phyloP scores from a whole-genome alignment of 495 filamentous ascomycete species.

The Trypethelium eluteriae region DNA sequence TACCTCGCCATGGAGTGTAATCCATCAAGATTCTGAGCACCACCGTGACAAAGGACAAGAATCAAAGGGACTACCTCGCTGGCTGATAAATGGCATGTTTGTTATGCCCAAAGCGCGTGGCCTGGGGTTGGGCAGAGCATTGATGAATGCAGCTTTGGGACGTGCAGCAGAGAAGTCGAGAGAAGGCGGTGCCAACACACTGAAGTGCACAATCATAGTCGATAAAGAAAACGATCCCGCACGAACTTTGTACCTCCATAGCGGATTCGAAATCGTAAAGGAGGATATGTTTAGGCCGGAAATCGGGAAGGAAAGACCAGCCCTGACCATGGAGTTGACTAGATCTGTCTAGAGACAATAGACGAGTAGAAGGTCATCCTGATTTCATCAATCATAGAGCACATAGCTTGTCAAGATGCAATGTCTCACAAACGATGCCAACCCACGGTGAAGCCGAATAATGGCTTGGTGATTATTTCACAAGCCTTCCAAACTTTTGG shows the following conservation, averaged over 20 bases:
- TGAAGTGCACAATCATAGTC: slow-evolving; percentile 29
- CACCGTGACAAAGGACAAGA: slow-evolving; percentile 7
- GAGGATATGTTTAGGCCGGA: slow-evolving; percentile 18
- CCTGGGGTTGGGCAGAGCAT: slow-evolving; percentile 37
- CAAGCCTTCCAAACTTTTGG: not conserved
- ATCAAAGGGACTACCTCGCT: slow-evolving; percentile 11
- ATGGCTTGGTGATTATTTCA: not conserved
- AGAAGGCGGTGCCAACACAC: slow-evolving; percentile 24
- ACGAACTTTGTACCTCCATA: slow-evolving; percentile 39
- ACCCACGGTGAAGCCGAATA: not conserved
- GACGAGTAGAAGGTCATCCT: too few relatives aligned
- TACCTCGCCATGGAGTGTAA: not conserved
- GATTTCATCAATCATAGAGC: too few relatives aligned
- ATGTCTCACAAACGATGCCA: not conserved
- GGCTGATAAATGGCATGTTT: slow-evolving; percentile 40
- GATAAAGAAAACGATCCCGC: slow-evolving; percentile 38
- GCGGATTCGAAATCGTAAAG: slow-evolving; percentile 39
- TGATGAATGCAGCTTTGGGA: slow-evolving; percentile 36
- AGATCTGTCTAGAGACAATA: not conserved
- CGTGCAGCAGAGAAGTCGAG: slow-evolving; percentile 28
- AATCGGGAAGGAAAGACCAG: not conserved
- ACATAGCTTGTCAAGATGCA: too few relatives aligned
- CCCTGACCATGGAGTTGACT: slow-evolving; percentile 4
- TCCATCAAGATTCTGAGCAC: slow-evolving; percentile 19
- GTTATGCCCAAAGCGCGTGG: slow-evolving; percentile 39